Base-by-base conservation (phyloP, 306 rosid genomes). In the Casuarina equisetifolia region DNA sequence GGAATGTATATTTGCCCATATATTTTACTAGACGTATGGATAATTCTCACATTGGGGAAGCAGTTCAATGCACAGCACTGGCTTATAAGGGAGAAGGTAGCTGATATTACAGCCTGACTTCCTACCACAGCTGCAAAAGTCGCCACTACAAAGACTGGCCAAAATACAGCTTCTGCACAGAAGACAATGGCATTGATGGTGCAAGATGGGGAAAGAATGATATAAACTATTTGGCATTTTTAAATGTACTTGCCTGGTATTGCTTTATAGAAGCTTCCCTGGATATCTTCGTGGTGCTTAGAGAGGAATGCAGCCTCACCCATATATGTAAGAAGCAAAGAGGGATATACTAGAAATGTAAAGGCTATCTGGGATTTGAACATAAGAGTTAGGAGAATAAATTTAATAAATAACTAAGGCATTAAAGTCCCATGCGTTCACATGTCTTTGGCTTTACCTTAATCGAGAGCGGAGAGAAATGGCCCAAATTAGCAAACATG, bases 251-350 rank as follows among this genome's bases (percentile, higher is more conserved):
- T 89, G 75, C 94, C 91, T 74, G 97, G 94, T 74, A 91, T 88
- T 75, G 92, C 85, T 82, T 82, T 84, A 82, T 88, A 88, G 85
- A 91, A 91, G 85, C 97, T 91, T 83, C 87, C 86, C 40, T 89
- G 87, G 62, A 91, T 80, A 79, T 88, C 94, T 59, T 86, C 90
- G 62, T 82, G 91, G 84, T 89, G 88, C 84, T 85, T 88, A 39
- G 97, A 86, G 76, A 91, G 92, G 74, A 78, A 91, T 74, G 97
- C 97, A 76, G 97, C 97, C 86, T 91, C 92, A 10, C 97, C 97
- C 92, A 89, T 86, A 82, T 86, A 91, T 12, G 92, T 88, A 69
- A 91, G 85, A 66, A 89, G 76, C 83, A 91, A 84, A 45, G 88
- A 88, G 43, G 97, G 94, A 76, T 89, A 91, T 52, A 89, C 91